Evolutionary conservation across 306 rosid species (phyloP).

Genomic region (Cicer bijugum): DNA sequence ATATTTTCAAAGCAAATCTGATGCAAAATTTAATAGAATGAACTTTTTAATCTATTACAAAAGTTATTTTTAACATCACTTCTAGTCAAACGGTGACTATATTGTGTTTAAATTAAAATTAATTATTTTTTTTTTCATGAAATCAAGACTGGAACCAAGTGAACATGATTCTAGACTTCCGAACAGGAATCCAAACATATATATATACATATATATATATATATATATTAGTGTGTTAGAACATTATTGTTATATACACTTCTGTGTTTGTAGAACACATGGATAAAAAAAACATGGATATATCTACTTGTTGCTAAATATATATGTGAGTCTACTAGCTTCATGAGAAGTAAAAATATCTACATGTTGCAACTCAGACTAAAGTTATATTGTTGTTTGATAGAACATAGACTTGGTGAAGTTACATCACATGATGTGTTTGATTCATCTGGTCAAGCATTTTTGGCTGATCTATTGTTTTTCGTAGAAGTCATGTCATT

Average conservation of each 20-base stretch:
- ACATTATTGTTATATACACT: slow-evolving; percentile 28
- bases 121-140: neutral
- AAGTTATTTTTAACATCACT: neutral
- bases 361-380: slow-evolving; percentile 16
- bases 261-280: slow-evolving; percentile 2
- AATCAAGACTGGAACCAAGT: neutral
- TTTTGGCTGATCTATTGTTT: slow-evolving; percentile 15
- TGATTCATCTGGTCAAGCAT: slow-evolving; percentile 39
- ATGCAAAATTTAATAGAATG: neutral
- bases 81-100: neutral
- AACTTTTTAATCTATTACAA: neutral
- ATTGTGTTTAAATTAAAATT: neutral
- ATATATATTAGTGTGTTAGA: neutral
- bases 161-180: neutral
- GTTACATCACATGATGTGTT: slow-evolving; percentile 41
- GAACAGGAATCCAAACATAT: neutral
- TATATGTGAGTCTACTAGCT: slow-evolving; percentile 25
- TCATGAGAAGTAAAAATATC: neutral
- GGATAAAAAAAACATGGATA: neutral
- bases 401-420: slow-evolving; percentile 23
- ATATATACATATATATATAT: neutral
- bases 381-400: slow-evolving; percentile 25
- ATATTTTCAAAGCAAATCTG: neutral
- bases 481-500: slow-evolving; percentile 20
- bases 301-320: slow-evolving; percentile 3